Evolutionary conservation across 345 rosid species (phyloP), one percentile per base, ranked within the genome.

Genomic region (Eucalyptus curtisii): DNA sequence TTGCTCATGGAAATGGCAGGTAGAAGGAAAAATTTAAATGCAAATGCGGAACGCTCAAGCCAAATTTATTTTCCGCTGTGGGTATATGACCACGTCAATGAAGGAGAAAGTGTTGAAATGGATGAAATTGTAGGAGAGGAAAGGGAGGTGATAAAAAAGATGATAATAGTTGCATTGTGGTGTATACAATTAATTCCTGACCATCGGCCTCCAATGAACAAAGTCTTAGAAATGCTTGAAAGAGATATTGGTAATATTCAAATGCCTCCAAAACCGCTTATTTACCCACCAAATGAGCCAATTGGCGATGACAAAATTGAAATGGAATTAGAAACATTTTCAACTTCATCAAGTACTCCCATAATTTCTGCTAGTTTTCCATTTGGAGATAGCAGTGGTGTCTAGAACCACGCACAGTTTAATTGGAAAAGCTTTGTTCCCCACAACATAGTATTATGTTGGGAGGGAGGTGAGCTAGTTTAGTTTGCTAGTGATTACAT

Each of bases 291-390:
- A 13, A 3, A 1, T 5, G 66, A 5, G 7, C 66, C 0, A 27
- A 1, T 25, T 0, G 1, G 10, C 24, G 10, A 27, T 0, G 64
- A 57, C 2, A 25, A 1, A 5, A 0, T 1, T 3, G n/a, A 57
- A 12, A 57, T 57, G 64, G 64, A 57, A 57, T 27, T 57, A 25
- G n/a, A 57, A 27, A 57, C n/a, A 57, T 57, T 57, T 27, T 57
- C 64, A 57, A 11, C 64, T 57, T 57, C 64, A 57, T 57, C n/a
- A 10, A 10, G 37, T 2, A 0, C 79, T 15, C 6, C 0, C 79
- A 66, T 1, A n/a, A 64, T 14, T n/a, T 64, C 3, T 1, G 0
- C 76, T 14, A 7, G 10, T n/a, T 14, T n/a, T n/a, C 20, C 76
- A 14, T n/a, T 61, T 30, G 17, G 37, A 61, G 17, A n/a, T 14